Percentiles rank a stretch among this genome's conserved stretches.
Evolutionary conservation across 345 rosid species (phyloP).

Genomic region (Eucalyptus paniculata): DNA sequence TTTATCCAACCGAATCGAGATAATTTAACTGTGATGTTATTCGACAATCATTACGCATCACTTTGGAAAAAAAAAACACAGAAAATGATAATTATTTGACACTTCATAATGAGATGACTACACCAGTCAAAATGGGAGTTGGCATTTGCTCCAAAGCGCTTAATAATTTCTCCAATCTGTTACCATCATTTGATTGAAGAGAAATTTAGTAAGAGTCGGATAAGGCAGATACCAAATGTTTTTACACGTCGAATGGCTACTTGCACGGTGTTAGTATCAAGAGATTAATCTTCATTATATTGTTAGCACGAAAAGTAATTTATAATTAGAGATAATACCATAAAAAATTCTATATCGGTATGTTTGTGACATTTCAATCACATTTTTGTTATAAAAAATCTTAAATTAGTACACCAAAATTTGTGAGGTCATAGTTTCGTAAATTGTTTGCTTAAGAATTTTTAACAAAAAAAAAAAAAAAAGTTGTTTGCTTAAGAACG

Average conservation of each 20-base stretch:
- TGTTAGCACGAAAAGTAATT: not conserved
- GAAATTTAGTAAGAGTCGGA: not conserved
- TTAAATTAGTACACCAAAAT: not conserved
- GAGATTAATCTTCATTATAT: not conserved
- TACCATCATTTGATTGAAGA: not conserved
- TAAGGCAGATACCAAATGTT: not conserved
- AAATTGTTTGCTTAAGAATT: not conserved
- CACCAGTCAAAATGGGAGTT: not conserved
- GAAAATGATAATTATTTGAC: not conserved
- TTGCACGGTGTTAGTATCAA: fast-evolving
- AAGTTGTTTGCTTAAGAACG: not conserved
- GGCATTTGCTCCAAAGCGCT: fast-evolving
- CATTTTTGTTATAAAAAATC: fast-evolving
- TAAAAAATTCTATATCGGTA: fast-evolving
- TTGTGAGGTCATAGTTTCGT: not conserved
- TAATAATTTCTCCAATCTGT: not conserved
- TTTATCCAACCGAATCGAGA: no score
- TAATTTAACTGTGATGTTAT: not conserved
- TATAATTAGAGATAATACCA: fast-evolving
- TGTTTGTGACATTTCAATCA: fast-evolving
- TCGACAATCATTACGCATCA: not conserved
- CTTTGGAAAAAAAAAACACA: not conserved
- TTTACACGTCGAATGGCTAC: not conserved
- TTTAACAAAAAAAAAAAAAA: no score
- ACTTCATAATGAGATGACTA: not conserved